phyloP scores from a whole-genome alignment of 768 basidiomycete species.

The Suillus subaureus region DNA sequence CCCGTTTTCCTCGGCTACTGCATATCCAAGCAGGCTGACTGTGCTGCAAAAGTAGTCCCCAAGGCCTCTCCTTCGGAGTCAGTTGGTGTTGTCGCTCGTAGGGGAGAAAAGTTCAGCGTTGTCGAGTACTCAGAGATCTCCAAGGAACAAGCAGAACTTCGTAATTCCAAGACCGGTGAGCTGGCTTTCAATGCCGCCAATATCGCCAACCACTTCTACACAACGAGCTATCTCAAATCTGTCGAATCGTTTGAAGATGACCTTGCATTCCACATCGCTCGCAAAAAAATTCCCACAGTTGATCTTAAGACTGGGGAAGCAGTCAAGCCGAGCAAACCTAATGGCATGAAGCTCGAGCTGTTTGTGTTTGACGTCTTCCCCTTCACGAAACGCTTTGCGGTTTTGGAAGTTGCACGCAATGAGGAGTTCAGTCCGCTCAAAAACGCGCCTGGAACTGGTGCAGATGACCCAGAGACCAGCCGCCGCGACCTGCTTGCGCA shows the following conservation, averaged over 20 bases:
- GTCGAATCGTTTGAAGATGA: slow-evolving; percentile 83
- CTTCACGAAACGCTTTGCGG: slow-evolving; percentile 77
- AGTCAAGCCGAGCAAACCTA: slow-evolving; percentile 86
- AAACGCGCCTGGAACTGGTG: slow-evolving; percentile 91
- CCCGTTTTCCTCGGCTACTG: slow-evolving; percentile 96
- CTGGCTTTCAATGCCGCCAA: slow-evolving; percentile 93
- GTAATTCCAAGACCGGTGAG: slow-evolving; percentile 68
- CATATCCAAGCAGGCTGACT: slow-evolving; percentile 85
- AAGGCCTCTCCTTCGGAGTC: slow-evolving; percentile 86
- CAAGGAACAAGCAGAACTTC: slow-evolving; percentile 80
- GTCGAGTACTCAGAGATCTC: slow-evolving; percentile 98
- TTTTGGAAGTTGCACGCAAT: slow-evolving; percentile 83
- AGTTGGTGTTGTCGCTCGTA: slow-evolving; percentile 90
- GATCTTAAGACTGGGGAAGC: slow-evolving; percentile 65
- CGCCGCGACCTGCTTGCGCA: slow-evolving; percentile 87
- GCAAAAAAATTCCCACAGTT: slow-evolving; percentile 93
- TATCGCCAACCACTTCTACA: slow-evolving; percentile 99
- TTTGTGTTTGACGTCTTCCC: slow-evolving; percentile 99
- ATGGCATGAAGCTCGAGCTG: slow-evolving; percentile 98
- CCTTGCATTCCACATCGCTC: slow-evolving; percentile 96
- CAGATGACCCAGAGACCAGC: slow-evolving; percentile 91
- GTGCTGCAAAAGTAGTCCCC: slow-evolving; percentile 95
- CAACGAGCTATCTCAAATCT: slow-evolving; percentile 75
- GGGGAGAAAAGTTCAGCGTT: slow-evolving; percentile 84
- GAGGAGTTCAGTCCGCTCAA: slow-evolving; percentile 98